Conservation (phyloP, 257 asterid species). For the Linaria vulgaris region DNA sequence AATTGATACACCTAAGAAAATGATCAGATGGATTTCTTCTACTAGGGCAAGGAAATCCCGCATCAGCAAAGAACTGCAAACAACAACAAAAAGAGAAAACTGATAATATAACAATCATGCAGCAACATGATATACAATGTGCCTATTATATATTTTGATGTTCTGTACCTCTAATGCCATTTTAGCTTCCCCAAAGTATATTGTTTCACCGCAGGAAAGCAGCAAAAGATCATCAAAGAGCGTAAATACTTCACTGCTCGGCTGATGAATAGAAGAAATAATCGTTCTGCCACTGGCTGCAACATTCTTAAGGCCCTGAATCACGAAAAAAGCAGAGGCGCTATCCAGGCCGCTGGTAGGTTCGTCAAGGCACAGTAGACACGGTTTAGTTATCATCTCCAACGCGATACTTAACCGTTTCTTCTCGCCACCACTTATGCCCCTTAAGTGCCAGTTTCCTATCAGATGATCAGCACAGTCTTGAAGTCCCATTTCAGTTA, state of each 20-base stretch:
- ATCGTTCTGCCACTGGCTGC: conserved; percentile 67
- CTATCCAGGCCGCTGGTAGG: conserved; percentile 90
- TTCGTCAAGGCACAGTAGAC: conserved; percentile 71
- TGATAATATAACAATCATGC: conserved; percentile 1
- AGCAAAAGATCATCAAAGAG: conserved; percentile 75
- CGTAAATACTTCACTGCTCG: conserved; percentile 90
- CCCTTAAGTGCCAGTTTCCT: conserved; percentile 91
- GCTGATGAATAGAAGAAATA: conserved; percentile 87
- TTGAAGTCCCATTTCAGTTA: conserved; percentile 67
- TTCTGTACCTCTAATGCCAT: conserved; percentile 57
- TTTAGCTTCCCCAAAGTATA: conserved; percentile 75
- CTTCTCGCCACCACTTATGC: conserved; percentile 93
- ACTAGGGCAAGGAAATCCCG: conserved; percentile 83
- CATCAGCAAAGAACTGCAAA: conserved; percentile 82
- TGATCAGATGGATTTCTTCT: conserved; percentile 90
- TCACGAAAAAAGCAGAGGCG: conserved; percentile 78
- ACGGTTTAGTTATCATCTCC: conserved; percentile 79
- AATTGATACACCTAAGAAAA: conserved; percentile 77
- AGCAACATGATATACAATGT: too few relatives aligned
- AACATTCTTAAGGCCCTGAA: conserved; percentile 58
- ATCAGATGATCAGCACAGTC: conserved; percentile 72
- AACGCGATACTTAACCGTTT: conserved; percentile 87
- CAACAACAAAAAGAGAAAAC: background rate
- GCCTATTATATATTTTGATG: too few relatives aligned
- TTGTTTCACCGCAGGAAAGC: conserved; percentile 65